A percentile compares a stretch with the other conserved stretches of the same genome.
phyloP scores from a whole-genome alignment of 192 early-diverging fungal species.

The Oehlia diaphana region DNA sequence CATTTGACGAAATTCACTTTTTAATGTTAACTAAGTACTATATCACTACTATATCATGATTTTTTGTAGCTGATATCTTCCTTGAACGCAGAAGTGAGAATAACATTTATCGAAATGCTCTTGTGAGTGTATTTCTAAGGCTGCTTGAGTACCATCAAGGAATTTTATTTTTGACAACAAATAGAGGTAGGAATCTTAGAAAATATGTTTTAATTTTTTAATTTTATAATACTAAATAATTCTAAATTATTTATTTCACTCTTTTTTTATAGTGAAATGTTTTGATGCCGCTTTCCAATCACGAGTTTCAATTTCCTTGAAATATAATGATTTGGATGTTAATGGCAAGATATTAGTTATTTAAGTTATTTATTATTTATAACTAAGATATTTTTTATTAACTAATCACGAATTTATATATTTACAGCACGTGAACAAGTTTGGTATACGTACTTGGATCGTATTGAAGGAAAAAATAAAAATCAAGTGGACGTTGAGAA shows the following conservation, averaged over 20 bases:
- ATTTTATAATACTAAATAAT: too few species aligned
- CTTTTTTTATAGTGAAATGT: not conserved
- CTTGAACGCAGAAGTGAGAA: constrained; percentile 47
- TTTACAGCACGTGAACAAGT: constrained; percentile 42
- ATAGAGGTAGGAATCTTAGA: constrained; percentile 43
- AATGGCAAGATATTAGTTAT: too few species aligned
- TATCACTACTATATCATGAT: too few species aligned
- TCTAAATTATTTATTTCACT: too few species aligned
- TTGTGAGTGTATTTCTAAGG: constrained; percentile 59
- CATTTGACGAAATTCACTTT: too few species aligned
- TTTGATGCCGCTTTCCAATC: constrained; percentile 60
- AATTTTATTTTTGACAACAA: constrained; percentile 67
- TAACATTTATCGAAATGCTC: constrained; percentile 55
- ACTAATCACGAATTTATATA: too few species aligned
- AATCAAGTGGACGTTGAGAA: not conserved
- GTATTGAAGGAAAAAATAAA: constrained; percentile 24
- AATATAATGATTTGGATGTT: constrained; percentile 44
- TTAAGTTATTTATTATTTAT: too few species aligned
- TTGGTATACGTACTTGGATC: constrained; percentile 49
- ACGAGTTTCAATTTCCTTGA: constrained; percentile 52
- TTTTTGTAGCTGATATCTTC: constrained; percentile 49
- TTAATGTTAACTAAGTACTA: too few species aligned
- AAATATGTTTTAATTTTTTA: not conserved
- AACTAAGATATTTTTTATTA: too few species aligned
- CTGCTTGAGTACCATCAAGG: constrained; percentile 63